Conservation (phyloP, 331 rosid species). For the Quercus phellos region DNA sequence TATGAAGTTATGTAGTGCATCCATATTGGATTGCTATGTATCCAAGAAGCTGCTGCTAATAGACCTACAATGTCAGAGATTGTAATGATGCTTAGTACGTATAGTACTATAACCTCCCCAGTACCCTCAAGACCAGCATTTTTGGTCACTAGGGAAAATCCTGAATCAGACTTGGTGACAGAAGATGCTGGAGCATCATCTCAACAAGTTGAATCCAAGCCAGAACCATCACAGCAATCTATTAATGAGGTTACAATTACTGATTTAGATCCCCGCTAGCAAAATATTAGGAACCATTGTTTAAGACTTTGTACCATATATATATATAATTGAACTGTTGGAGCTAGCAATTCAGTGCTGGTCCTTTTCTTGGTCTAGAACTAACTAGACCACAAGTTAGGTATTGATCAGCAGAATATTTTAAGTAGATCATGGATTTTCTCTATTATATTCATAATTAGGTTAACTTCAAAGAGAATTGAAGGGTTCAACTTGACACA, state of each 20-base stretch:
- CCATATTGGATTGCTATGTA: constrained; percentile 26
- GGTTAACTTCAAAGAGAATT: no score
- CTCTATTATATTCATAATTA: no score
- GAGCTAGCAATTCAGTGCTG: not conserved
- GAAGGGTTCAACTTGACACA: no score
- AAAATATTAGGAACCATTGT: not conserved
- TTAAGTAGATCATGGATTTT: no score
- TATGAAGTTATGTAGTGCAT: constrained; percentile 33
- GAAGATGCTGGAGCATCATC: not conserved
- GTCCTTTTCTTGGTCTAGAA: no score
- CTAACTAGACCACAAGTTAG: no score
- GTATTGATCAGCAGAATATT: no score
- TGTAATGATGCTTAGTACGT: constrained; percentile 27
- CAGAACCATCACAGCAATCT: not conserved
- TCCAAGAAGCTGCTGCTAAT: constrained; percentile 30
- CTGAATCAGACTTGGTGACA: not conserved
- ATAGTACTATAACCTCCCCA: not conserved
- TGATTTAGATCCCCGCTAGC: constrained; percentile 4
- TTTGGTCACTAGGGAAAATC: not conserved
- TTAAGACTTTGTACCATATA: not conserved
- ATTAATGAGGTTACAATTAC: not conserved
- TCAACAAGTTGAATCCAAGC: not conserved
- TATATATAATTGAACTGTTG: not conserved
- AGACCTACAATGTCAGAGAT: constrained; percentile 32
- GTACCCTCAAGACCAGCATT: constrained; percentile 19